Evolutionary conservation across 495 filamentous ascomycete genomes (phyloP), one percentile per base, ranked within the genome.

Genomic region (Podospora appendiculata): DNA sequence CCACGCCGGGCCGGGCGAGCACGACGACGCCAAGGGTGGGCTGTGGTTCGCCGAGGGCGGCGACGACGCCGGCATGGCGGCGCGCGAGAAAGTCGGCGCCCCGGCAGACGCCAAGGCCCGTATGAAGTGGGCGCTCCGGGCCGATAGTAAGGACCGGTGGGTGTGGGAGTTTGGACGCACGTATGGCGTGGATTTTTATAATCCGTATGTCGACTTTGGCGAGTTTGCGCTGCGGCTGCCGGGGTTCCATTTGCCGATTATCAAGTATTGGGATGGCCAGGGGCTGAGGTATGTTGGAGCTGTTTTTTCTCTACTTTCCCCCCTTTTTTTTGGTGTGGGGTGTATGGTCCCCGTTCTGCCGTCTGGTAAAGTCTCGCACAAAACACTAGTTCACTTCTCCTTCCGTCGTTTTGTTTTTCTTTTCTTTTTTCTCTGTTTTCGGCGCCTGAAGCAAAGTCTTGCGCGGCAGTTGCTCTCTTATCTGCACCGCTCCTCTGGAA

Each of bases 131-230:
- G 90, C 89, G 41, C 61, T 84, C 48, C 69, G 66, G 35, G 67
- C 72, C 13, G 70, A 62, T 0, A 77, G 66, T 39, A 78, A 81
- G 65, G 68, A 70, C 47, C 60, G 64, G 48, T 77, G 71, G 69
- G 56, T 67, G 45, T 82, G 73, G 60, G 69, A 72, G 58, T 74
- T 69, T 45, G 79, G 70, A 3, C 60, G 66, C 54, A 69, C 76
- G 45, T 95, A 95, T 65, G 68, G 74, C 32, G 78, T 80, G 41
- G 92, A 96, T 67, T 96, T 98, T 68, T 93, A 83, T 58, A 96
- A 96, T 62, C 82, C 84, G n/a, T 96, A 91, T 72, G 63, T 98
- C 41, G 86, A 90, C 64, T 95, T 96, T 49, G 53, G 57, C 76
- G 85, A 86, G 51, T 88, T 95, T 59, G 77, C 85, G n/a, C 67